Conservation (phyloP, 148 eudicot species). For the Simmondsia chinensis region DNA sequence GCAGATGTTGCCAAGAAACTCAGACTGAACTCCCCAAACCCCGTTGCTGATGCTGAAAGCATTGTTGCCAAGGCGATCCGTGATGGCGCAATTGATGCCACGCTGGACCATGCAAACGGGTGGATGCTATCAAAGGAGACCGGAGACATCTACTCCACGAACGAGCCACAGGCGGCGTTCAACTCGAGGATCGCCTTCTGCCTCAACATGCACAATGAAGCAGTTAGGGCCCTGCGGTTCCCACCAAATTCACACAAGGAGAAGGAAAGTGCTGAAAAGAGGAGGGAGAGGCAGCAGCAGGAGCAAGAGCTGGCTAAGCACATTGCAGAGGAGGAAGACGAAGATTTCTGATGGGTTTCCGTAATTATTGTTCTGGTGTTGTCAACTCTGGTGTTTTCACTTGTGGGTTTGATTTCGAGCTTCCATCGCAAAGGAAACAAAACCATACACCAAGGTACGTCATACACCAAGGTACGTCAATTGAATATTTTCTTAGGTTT, state of each 20-base stretch:
- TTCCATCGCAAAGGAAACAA: no score
- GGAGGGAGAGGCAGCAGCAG: conserved; percentile 91
- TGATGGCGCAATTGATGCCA: conserved; percentile 95
- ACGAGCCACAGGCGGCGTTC: conserved; percentile 88
- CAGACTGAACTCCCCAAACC: conserved; percentile 70
- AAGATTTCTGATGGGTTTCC: conserved; percentile 51
- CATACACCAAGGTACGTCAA: no score
- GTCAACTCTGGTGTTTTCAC: no score
- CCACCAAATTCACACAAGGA: conserved; percentile 91
- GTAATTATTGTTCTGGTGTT: background rate
- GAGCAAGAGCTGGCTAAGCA: conserved; percentile 97
- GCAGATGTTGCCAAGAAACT: conserved; percentile 79
- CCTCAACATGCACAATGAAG: conserved; percentile 93
- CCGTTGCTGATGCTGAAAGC: conserved; percentile 95
- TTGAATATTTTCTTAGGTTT: no score
- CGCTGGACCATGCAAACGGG: conserved; percentile 78
- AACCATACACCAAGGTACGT: no score
- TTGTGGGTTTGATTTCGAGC: no score
- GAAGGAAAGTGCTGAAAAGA: conserved; percentile 92
- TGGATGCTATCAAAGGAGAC: conserved; percentile 93
- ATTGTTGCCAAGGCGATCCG: conserved; percentile 89
- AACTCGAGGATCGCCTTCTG: conserved; percentile 94
- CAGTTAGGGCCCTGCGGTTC: conserved; percentile 78
- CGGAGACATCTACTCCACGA: conserved; percentile 92
- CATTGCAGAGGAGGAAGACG: conserved; percentile 96